Evolutionary conservation across 306 rosid species (phyloP), one percentile per base, ranked within the genome.

Genomic region (Corylus avellana): DNA sequence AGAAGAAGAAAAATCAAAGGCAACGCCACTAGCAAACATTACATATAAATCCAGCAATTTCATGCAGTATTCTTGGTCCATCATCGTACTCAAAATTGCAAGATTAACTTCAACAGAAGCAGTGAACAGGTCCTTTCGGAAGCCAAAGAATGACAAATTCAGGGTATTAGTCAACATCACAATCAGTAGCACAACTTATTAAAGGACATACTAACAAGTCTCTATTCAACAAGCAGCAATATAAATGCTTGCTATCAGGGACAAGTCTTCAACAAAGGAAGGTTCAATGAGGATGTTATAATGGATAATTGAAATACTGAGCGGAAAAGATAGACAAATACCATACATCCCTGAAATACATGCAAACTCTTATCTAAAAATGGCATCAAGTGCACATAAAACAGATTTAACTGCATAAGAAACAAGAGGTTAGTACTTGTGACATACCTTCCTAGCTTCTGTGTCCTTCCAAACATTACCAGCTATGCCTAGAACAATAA

Each of bases 391-490:
- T 57, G 73, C 64, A 47, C 37, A 46, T 63, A 18, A 63, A 27
- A 72, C 47, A 70, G 76, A 74, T 78, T 48, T 44, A 80, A 49
- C 55, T 69, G 78, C 80, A 75, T 42, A 58, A 47, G 62, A 84
- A 80, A 66, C 75, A 70, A 37, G 54, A 75, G 72, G 69, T 77
- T 53, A 75, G 67, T 22, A 22, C 22, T 62, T 37, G 77, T 44
- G 74, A 70, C 87, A 62, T 80, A 93, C 99, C 93, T 96, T 91
- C 87, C 87, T 87, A 56, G 97, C 99, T 88, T 96, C 99, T 74
- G 98, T 91, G 74, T 91, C 93, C 93, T 96, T 96, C 99, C 99
- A 96, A 68, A 91, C 94, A 86, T 96, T 93, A 47, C 99, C 99
- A 59, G 99, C 98, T 76, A 96, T 68, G 50, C 99, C 99, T 57